Percentiles rank a stretch among this genome's conserved stretches.
phyloP scores from a whole-genome alignment of 176 grass and related monocot genomes.

The Carex parvula region DNA sequence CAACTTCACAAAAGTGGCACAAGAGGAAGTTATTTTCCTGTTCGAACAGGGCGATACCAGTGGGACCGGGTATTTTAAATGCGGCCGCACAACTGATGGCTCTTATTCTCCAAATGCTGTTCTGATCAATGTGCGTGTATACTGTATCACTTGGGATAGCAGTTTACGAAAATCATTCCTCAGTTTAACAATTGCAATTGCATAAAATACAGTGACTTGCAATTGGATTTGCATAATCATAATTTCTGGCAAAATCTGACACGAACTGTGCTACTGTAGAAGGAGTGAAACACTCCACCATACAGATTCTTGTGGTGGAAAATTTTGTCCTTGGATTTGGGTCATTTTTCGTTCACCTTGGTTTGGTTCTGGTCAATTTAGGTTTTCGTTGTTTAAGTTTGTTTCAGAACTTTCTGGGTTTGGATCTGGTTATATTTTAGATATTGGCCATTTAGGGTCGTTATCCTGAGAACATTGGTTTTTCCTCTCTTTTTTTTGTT shows the following conservation, averaged over 20 bases:
- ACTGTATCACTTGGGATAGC: neutral
- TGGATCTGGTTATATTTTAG: neutral
- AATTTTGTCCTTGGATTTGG: neutral
- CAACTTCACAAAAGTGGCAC: slow-evolving; percentile 83
- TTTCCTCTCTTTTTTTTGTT: neutral
- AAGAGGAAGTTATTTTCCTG: slow-evolving; percentile 74
- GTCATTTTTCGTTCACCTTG: neutral
- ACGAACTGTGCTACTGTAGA: neutral
- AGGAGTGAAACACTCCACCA: neutral
- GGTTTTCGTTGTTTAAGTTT: neutral
- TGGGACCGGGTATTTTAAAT: slow-evolving; percentile 34
- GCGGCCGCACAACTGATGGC: slow-evolving; percentile 17
- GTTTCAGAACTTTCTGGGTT: neutral
- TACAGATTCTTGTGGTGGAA: neutral
- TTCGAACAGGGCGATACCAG: slow-evolving; percentile 46
- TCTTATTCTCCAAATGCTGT: slow-evolving; percentile 44
- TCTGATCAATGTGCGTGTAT: slow-evolving; percentile 55
- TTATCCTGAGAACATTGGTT: neutral
- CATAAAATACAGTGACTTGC: neutral
- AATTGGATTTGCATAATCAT: neutral
- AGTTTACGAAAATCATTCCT: slow-evolving; percentile 9
- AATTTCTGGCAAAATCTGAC: neutral
- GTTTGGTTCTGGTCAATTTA: neutral
- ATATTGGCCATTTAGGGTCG: neutral
- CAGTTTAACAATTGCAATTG: neutral